A percentile compares a stretch with the other conserved stretches of the same genome.
phyloP scores from a whole-genome alignment of 1,139 yeast genomes.

The Williopsis jadinii region DNA sequence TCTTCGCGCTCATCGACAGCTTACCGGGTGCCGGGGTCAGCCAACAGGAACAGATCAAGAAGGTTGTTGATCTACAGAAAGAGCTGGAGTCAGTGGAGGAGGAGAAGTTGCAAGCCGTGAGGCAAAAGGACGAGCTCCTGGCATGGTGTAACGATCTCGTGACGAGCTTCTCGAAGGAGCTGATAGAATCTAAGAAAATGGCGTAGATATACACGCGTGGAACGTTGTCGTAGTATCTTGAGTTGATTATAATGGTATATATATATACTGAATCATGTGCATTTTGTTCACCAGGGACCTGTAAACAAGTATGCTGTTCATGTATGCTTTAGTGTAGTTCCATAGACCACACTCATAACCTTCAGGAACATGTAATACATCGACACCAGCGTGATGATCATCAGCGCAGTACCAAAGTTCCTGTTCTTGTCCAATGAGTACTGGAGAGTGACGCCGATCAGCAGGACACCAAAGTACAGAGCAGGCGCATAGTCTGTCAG shows the following conservation, averaged over 20 bases:
- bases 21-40: constrained; percentile 91
- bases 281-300: too few species aligned
- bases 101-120: constrained; percentile 49
- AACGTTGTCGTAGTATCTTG: too few species aligned
- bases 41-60: constrained; percentile 61
- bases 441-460: constrained; percentile 46
- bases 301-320: too few species aligned
- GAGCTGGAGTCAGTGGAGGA: constrained; percentile 59
- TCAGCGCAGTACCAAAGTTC: constrained; percentile 25
- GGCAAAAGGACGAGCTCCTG: constrained; percentile 59
- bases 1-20: constrained; percentile 76
- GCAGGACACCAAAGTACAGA: constrained; percentile 49
- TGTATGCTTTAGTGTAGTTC: too few species aligned
- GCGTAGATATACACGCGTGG: too few species aligned
- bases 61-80: constrained; percentile 55
- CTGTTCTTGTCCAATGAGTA: constrained; percentile 27
- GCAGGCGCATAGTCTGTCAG: constrained; percentile 58
- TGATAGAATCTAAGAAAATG: constrained; percentile 17
- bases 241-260: too few species aligned
- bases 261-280: too few species aligned
- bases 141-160: constrained; percentile 67
- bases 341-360: constrained; percentile 40
- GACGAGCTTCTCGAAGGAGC: constrained; percentile 14
- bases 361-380: constrained; percentile 33
- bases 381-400: constrained; percentile 26